Evolutionary conservation across 1,139 yeast species (phyloP), one percentile per base, ranked within the genome.

Genomic region (Saccharomycopsis crataegensis): DNA sequence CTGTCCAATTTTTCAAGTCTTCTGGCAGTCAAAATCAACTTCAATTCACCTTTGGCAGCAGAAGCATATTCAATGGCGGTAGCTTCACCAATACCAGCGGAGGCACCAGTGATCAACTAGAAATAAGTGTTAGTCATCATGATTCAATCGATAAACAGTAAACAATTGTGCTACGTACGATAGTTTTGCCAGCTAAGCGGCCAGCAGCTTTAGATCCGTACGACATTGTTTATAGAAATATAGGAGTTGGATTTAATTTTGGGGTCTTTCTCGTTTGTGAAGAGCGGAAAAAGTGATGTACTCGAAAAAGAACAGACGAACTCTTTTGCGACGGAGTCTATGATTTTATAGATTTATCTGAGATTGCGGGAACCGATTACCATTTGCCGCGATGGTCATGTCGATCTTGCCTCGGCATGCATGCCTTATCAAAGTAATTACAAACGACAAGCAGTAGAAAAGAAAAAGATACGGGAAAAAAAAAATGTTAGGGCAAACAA

Each of bases 1-100:
- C 64, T 67, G 9, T 71, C 67, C 45, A 79, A 67, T 54, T 71
- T 72, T 11, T 79, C 83, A 41, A 70, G 64, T 65, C 88, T 73
- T 64, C 89, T 75, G 4, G 89, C 89, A 7, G 86, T 73, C 38
- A 83, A 69, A 55, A 85, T 71, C 58, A 84, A 72, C 60, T 79
- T 79, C 63, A 83, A 66, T 47, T 77, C 67, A 44, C 89, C 89
- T 51, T 79, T 71, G 43, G 86, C 72, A 22, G 86, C 84, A 33
- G 69, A 72, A 33, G 86, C 86, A 58, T 82, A 78, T 62, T 82
- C 86, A 48, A 67, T 64, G 5, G 88, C 90, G 8, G 86, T 80
- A 42, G 86, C 86, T 62, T 74, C 77, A 43, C 88, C 88, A 61
- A 83, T 82, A 11, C 91, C 91, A 4, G 88, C 77, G 40, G 87